A percentile compares a stretch with the other conserved stretches of the same genome.
phyloP scores from a whole-genome alignment of 805 yeast species.

The Teunomyces cretensis region DNA sequence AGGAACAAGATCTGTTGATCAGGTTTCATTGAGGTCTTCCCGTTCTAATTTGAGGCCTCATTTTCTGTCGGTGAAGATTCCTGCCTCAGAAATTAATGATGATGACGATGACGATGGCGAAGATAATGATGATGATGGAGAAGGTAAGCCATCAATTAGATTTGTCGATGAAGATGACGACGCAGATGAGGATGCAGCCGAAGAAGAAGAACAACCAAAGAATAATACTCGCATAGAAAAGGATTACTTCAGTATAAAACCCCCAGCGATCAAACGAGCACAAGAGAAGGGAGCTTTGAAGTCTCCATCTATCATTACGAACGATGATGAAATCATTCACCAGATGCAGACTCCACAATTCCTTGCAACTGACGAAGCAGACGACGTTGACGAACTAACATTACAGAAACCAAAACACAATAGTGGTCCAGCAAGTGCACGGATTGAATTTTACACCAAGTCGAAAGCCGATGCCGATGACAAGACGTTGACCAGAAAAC shows the following conservation, averaged over 20 bases:
- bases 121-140: slow-evolving; percentile 15
- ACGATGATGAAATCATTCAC: slow-evolving; percentile 34
- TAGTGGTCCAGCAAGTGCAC: slow-evolving; percentile 7
- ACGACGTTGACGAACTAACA: neutral
- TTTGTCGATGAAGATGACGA: slow-evolving; percentile 51
- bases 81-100: slow-evolving; percentile 63
- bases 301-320: slow-evolving; percentile 37
- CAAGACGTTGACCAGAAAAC: slow-evolving; percentile 27
- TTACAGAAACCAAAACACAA: neutral
- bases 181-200: slow-evolving; percentile 17
- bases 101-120: slow-evolving; percentile 56
- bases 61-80: slow-evolving; percentile 70
- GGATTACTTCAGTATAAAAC: neutral
- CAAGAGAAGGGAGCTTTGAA: slow-evolving; percentile 10
- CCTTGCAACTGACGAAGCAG: slow-evolving; percentile 21
- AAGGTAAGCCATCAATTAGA: slow-evolving; percentile 55
- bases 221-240: neutral
- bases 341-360: slow-evolving; percentile 37
- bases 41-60: slow-evolving; percentile 51
- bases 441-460: slow-evolving; percentile 10
- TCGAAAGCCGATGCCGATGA: slow-evolving; percentile 9
- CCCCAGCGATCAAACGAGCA: slow-evolving; percentile 26
- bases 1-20: slow-evolving; percentile 20
- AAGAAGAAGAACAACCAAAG: neutral
- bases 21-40: slow-evolving; percentile 32